A percentile compares a stretch with the other conserved stretches of the same genome.
Conservation (phyloP, 2,329 filamentous ascomycete species). For the Talaromyces sp. region DNA sequence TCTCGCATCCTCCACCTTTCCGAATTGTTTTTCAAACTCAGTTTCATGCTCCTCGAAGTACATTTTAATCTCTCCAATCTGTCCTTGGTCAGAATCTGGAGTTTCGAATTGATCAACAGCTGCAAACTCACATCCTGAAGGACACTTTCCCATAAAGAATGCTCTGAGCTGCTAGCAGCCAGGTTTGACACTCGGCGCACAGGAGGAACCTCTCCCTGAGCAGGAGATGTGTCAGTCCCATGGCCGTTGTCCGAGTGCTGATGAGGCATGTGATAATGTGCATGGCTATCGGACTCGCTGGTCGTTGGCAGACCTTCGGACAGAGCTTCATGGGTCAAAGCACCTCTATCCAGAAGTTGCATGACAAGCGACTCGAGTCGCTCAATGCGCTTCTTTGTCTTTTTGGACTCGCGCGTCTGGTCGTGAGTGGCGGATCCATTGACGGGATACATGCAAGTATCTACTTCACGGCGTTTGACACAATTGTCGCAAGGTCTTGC, state of each 20-base stretch:
- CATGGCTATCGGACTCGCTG: conserved; percentile 9
- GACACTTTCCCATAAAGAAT: conserved; percentile 17
- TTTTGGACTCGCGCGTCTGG: conserved; percentile 18
- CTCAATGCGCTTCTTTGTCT: conserved; percentile 18
- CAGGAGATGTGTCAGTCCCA: background rate
- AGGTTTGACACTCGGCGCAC: conserved; percentile 7
- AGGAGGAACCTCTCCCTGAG: conserved; percentile 6
- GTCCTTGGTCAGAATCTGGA: background rate
- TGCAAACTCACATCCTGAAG: conserved; percentile 16
- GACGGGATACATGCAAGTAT: conserved; percentile 15
- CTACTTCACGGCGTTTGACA: conserved; percentile 17
- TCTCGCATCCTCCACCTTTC: conserved; percentile 15
- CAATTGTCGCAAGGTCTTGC: conserved; percentile 18
- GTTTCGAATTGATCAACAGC: background rate
- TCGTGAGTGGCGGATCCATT: conserved; percentile 14
- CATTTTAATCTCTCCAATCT: conserved; percentile 18
- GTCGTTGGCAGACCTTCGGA: conserved; percentile 9
- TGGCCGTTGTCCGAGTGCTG: background rate
- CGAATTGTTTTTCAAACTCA: conserved; percentile 13
- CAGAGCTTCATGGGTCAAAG: background rate
- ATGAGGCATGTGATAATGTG: background rate
- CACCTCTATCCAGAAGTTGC: conserved; percentile 13
- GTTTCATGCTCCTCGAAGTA: conserved; percentile 18
- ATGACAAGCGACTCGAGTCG: conserved; percentile 18
- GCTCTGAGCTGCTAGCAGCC: conserved; percentile 15